Conservation (phyloP, 75 land plant genomes). For the Pinus taeda region DNA sequence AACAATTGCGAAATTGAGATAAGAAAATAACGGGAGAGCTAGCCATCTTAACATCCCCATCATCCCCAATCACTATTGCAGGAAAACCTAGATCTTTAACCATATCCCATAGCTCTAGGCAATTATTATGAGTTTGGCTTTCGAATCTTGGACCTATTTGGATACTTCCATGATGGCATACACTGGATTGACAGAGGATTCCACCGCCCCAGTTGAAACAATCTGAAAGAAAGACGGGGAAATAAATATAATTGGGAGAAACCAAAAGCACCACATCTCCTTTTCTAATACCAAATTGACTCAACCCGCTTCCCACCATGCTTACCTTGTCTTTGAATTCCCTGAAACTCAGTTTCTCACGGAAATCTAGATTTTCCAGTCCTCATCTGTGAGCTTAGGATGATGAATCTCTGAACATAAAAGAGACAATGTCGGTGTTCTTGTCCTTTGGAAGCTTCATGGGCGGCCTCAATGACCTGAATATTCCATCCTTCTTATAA, state of each 20-base stretch:
- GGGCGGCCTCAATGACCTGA: conserved; percentile 29
- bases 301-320: too few species aligned
- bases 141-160: conserved; percentile 49
- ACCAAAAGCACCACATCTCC: conserved; percentile 60
- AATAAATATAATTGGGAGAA: conserved; percentile 54
- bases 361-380: too few species aligned
- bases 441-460: conserved; percentile 19
- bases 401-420: too few species aligned
- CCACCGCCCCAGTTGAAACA: conserved; percentile 51
- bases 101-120: conserved; percentile 41
- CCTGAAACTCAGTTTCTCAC: too few species aligned
- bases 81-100: conserved; percentile 26
- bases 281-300: conserved; percentile 43
- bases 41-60: not conserved
- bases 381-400: too few species aligned
- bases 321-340: too few species aligned
- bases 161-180: conserved; percentile 52
- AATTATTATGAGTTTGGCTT: conserved; percentile 52
- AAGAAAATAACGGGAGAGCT: not conserved
- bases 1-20: too few species aligned
- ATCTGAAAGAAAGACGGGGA: conserved; percentile 44
- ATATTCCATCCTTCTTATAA: conserved; percentile 34
- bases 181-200: conserved; percentile 55
- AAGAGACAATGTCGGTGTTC: conserved; percentile 22
- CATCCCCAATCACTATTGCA: conserved; percentile 17